Evolutionary conservation across 2,329 filamentous ascomycete species (phyloP).

Genomic region (Aaosphaeria pasadenensis): DNA sequence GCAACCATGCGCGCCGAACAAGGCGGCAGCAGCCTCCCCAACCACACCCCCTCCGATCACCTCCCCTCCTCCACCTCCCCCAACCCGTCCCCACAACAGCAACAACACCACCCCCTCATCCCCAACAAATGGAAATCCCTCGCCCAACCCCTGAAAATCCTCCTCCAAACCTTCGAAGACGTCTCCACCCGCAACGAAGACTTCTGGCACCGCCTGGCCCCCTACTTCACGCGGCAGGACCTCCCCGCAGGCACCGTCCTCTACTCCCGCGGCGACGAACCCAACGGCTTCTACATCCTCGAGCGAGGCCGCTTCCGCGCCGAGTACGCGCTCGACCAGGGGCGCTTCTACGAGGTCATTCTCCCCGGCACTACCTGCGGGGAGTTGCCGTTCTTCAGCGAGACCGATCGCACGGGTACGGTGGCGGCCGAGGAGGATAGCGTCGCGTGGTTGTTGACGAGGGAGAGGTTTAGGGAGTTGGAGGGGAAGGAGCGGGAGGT

Average conservation of each 20-base stretch:
- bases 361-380: conserved; percentile 93
- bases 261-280: conserved; percentile 71
- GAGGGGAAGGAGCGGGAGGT: conserved; percentile 73
- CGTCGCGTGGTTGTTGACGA: conserved; percentile 77
- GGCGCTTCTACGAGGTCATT: conserved; percentile 84
- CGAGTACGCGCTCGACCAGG: conserved; percentile 89
- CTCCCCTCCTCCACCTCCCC: conserved; percentile 9
- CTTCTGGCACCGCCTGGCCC: conserved; percentile 82
- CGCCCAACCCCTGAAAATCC: conserved; percentile 83
- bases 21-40: conserved; percentile 35
- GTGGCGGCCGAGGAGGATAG: conserved; percentile 79
- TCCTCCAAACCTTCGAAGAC: conserved; percentile 93
- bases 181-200: conserved; percentile 84
- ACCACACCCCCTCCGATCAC: neutral
- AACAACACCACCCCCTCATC: conserved; percentile 2
- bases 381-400: conserved; percentile 92
- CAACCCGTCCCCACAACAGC: conserved; percentile 4
- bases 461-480: conserved; percentile 67
- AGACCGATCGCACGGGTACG: conserved; percentile 82
- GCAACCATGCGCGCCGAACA: conserved; percentile 65
- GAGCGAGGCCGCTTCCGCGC: conserved; percentile 85
- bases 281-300: conserved; percentile 84
- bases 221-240: conserved; percentile 71
- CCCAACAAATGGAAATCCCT: conserved; percentile 75
- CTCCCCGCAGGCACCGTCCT: conserved; percentile 69